phyloP scores from a whole-genome alignment of 73 alveolate genomes.

The Tetrahymena elliotti region DNA sequence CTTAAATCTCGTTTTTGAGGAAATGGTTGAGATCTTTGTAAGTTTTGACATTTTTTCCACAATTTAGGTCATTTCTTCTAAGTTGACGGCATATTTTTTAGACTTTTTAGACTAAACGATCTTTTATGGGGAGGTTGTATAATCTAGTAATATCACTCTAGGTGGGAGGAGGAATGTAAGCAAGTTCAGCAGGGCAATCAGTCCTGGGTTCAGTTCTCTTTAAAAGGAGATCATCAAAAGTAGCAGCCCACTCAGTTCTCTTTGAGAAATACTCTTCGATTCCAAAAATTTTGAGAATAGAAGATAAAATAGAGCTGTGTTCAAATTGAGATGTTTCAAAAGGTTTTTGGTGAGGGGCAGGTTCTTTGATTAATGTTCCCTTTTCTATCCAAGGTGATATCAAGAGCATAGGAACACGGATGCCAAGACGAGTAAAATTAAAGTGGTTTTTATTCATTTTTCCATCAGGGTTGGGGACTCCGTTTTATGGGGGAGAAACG shows the following conservation, averaged over 20 bases:
- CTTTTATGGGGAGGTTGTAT: background rate
- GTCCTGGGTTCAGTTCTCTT: background rate
- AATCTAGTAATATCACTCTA: background rate
- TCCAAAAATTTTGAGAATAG: background rate
- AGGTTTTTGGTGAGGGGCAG: background rate
- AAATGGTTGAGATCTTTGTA: background rate
- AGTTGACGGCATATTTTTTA: background rate
- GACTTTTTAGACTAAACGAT: background rate
- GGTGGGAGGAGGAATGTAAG: slow-evolving; percentile 3
- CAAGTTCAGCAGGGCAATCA: slow-evolving; percentile 6
- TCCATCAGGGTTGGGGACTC: background rate
- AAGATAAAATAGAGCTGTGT: background rate
- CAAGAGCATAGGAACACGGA: background rate
- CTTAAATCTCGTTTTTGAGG: background rate
- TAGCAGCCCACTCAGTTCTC: slow-evolving; percentile 14
- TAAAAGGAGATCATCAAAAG: background rate
- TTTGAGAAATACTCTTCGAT: background rate
- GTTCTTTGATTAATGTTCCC: background rate
- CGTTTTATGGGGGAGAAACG: background rate
- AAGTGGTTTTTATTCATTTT: background rate
- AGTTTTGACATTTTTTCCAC: background rate
- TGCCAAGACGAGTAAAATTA: background rate
- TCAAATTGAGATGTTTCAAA: background rate
- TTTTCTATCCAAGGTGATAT: background rate
- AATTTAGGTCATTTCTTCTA: background rate